A percentile compares a stretch with the other conserved stretches of the same genome.
phyloP scores from a whole-genome alignment of 164 flowering plant species.

The Platanus orientalis region DNA sequence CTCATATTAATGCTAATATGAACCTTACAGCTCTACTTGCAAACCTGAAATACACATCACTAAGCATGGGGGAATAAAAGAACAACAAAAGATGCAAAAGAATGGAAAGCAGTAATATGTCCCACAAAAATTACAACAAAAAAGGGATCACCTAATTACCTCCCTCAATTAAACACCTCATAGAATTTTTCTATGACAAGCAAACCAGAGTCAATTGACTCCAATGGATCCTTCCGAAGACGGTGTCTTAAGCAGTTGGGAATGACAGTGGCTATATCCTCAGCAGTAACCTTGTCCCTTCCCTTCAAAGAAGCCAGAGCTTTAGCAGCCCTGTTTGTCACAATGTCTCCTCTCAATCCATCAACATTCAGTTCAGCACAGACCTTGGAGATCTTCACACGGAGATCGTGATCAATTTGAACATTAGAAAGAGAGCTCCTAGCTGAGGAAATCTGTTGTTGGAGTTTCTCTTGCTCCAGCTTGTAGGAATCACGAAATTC shows the following conservation, averaged over 20 bases:
- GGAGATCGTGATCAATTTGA: conserved; percentile 76
- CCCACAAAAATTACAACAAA: conserved; percentile 6
- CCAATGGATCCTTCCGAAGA: conserved; percentile 91
- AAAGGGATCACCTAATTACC: conserved; percentile 4
- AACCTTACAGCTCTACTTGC: conserved; percentile 4
- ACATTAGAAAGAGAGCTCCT: conserved; percentile 62
- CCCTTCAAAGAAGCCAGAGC: conserved; percentile 91
- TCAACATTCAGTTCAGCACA: conserved; percentile 93
- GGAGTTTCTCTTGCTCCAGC: conserved; percentile 85
- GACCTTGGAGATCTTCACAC: conserved; percentile 88
- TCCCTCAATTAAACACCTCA: conserved; percentile 71
- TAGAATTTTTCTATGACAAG: conserved; percentile 93
- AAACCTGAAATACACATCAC: conserved; percentile 1
- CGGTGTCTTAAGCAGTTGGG: conserved; percentile 97
- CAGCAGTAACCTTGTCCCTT: conserved; percentile 68
- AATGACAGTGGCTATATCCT: conserved; percentile 95
- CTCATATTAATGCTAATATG: neutral
- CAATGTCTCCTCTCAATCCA: conserved; percentile 90
- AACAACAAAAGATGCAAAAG: conserved; percentile 2
- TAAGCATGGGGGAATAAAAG: neutral
- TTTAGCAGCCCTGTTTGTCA: conserved; percentile 85
- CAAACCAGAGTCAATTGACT: conserved; percentile 92
- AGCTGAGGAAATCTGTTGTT: conserved; percentile 68
- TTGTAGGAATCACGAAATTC: conserved; percentile 70
- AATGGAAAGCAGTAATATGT: neutral